Base-by-base conservation (phyloP, 768 basidiomycete species). In the Terana coerulea region DNA sequence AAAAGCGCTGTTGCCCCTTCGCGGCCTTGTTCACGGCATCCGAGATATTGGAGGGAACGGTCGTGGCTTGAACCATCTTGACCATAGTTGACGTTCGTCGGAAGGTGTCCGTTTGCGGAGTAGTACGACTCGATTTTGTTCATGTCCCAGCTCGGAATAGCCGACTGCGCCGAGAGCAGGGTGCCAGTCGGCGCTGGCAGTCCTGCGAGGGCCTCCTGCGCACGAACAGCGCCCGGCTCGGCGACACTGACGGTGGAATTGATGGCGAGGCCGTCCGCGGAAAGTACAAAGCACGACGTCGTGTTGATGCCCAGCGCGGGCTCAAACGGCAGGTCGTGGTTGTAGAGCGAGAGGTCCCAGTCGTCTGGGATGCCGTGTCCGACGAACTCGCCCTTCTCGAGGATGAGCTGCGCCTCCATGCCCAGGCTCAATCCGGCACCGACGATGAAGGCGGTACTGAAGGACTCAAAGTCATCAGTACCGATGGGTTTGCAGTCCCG, bases 41-140 rank as follows among this genome's bases (percentile, higher is more conserved):
- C 35, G 47, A 46, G 28, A 46, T 17, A n/a, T 46, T 26, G 1
- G 35, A 19, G 1, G 46, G 52, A 9, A 53, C 40, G 8, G 39
- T 42, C 3, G 52, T 48, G 14, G 52, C 52, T 30, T 47, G 34
- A 15, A 43, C 29, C 52, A 53, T 53, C 39, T n/a, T 47, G 52
- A 5, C 14, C 33, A 31, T 53, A 53, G 40, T 53, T 53, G 30
- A 53, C 52, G n/a, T 37, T 37, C 22, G 52, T 53, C 2, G 52
- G 52, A 5, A 53, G 46, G 4, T 47, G 45, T 5, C 52, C 46
- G 31, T 53, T 47, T n/a, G 52, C 52, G 12, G 43, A 46, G 39
- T 46, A 53, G 29, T 47, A 53, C 5, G 52, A 53, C 39, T 53
- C 46, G 19, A 53, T 53, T 33, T 53, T 53, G 30, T 28, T 40